Evolutionary conservation across 306 rosid species (phyloP).

Genomic region (Macrotyloma uniflorum): DNA sequence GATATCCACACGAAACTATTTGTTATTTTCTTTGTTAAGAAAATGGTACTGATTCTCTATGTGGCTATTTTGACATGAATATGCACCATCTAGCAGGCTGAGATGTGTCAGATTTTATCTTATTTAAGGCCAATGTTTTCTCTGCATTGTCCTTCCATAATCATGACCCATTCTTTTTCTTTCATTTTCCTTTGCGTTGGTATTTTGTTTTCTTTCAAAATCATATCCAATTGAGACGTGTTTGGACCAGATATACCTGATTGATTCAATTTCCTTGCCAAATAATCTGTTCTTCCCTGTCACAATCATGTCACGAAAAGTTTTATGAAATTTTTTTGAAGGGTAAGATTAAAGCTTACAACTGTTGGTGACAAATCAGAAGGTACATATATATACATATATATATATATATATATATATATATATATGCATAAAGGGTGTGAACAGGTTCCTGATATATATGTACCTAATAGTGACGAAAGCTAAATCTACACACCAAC

Average conservation of each 20-base stretch:
- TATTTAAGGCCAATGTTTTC: neutral
- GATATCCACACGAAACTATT: neutral
- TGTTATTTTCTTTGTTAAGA: neutral
- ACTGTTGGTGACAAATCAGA: constrained; percentile 13
- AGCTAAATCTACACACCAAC: constrained; percentile 13
- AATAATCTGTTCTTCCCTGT: constrained; percentile 41
- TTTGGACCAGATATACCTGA: constrained; percentile 20
- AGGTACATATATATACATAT: neutral
- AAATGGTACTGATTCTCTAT: constrained; percentile 5
- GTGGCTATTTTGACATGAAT: constrained; percentile 7
- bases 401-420: too few relatives aligned
- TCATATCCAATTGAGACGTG: constrained; percentile 25
- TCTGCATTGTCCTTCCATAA: constrained; percentile 34
- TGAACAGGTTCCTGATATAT: constrained; percentile 7
- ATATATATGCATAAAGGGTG: constrained; percentile 19
- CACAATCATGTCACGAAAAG: constrained; percentile 43
- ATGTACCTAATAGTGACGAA: neutral
- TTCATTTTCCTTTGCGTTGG: constrained; percentile 13
- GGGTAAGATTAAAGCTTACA: constrained; percentile 20
- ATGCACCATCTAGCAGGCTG: neutral
- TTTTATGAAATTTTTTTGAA: constrained; percentile 1
- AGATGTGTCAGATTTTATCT: constrained; percentile 16
- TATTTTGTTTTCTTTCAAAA: constrained; percentile 13
- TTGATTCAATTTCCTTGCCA: constrained; percentile 30
- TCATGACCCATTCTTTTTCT: neutral